Evolutionary conservation across 2,329 filamentous ascomycete species (phyloP), one percentile per base, ranked within the genome.

Genomic region (Arthroderma uncinatum): DNA sequence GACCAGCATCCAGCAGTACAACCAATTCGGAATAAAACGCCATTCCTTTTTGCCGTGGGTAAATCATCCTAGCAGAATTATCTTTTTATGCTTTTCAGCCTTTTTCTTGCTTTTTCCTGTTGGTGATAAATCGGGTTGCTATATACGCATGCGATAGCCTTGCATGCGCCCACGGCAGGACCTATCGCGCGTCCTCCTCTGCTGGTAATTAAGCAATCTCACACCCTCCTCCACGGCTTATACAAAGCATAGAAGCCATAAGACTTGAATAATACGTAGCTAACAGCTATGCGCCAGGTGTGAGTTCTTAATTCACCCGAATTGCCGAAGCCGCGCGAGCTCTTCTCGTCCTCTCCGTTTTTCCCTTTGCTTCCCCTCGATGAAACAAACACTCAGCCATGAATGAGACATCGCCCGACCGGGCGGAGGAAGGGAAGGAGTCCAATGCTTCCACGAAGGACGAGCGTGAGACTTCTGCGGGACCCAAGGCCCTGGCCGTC

Each of bases 401-500:
- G 59, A 58, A 55, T 25, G 59, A 60, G 48, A 48, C 59, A 9
- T 57, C 44, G 47, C 55, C 58, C 34, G 53, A 53, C 4, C 25
- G 36, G 25, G 36, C 47, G 19, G 59, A 60, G 16, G 54, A 52
- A 30, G 56, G 50, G 44, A 60, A 44, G 42, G 59, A 56, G 39
- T 12, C 54, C 23, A 56, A 56, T 28, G 37, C 54, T 25, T 42
- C 53, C 37, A 23, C 48, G 6, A 55, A 42, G 25, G 53, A 30
- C 37, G 53, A 55, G 21, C 53, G 39, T 14, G 53, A 55, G 14
- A 14, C 40, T 33, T 56, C 42, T 23, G 54, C 54, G 12, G 56
- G 47, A 3, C 57, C 60, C 50, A 73, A 72, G 63, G 70, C 71
- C 57, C 70, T 74, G 55, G 79, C 86, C 14, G 72, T 79, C 59